These are phyloP conservation scores for Solanum corneliomulleri DNA, from an alignment of 257 asterid genomes.

Conservation along the genomic window DNA sequence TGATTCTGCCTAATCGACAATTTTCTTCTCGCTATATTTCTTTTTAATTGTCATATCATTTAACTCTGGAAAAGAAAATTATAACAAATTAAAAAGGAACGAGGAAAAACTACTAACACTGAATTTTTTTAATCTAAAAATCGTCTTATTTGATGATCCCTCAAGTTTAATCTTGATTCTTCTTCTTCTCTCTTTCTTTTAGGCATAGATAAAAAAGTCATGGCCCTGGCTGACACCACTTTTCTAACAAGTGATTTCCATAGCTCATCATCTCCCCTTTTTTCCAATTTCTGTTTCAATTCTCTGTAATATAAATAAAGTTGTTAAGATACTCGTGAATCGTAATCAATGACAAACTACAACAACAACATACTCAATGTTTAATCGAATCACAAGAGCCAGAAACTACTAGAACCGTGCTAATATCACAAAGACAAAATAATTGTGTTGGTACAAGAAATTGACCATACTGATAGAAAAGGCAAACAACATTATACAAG, in stretches of 20 bases:
- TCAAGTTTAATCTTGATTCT: constrained; percentile 14
- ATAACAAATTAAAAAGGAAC: too few species aligned
- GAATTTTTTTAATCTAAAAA: constrained; percentile 14
- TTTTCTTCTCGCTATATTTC: too few species aligned
- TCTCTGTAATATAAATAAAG: constrained; percentile 32
- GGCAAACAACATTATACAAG: neutral
- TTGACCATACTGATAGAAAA: neutral
- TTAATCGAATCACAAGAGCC: neutral
- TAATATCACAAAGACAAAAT: neutral
- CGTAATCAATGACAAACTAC: neutral
- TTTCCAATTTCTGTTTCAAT: constrained; percentile 46
- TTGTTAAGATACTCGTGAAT: neutral
- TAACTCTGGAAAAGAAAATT: rapidly evolving
- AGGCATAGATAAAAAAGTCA: constrained; percentile 41
- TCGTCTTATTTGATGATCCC: constrained; percentile 20
- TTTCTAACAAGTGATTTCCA: constrained; percentile 61
- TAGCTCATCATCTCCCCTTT: constrained; percentile 26
- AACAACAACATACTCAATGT: neutral
- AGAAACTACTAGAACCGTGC: neutral
- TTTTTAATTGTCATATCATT: too few species aligned
- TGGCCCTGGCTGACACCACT: constrained; percentile 49
- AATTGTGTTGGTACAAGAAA: neutral
- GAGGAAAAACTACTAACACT: neutral
- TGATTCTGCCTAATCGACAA: neutral
- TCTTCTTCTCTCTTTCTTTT: constrained; percentile 56